A percentile compares a stretch with the other conserved stretches of the same genome.
These are phyloP conservation scores for Strombidium stylifer DNA, from an alignment of 73 alveolate species.

Conservation along the genomic window DNA sequence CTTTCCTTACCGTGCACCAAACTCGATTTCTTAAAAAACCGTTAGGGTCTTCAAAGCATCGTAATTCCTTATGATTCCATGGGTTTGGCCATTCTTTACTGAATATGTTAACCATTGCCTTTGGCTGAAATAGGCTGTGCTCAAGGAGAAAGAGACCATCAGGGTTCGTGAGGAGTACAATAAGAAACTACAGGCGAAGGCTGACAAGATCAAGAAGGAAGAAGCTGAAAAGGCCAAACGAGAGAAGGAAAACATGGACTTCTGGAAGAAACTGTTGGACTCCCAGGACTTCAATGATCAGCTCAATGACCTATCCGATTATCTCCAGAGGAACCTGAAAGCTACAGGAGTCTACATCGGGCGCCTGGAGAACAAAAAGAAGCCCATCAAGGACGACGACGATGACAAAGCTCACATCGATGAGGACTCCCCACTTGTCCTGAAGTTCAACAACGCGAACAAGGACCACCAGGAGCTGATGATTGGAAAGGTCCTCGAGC, in stretches of 20 bases:
- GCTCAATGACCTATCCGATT: conserved; percentile 52
- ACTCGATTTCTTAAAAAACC: too few relatives aligned
- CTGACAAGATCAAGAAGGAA: not conserved
- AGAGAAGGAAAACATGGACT: conserved; percentile 3
- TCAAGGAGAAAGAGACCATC: too few relatives aligned
- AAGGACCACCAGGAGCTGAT: conserved; percentile 64
- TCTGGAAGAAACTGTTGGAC: not conserved
- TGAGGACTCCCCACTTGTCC: conserved; percentile 62
- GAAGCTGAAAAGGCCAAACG: conserved; percentile 11
- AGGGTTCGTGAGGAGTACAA: too few relatives aligned
- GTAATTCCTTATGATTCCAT: too few relatives aligned
- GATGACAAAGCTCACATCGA: conserved; percentile 92
- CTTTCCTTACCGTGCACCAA: too few relatives aligned
- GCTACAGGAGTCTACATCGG: conserved; percentile 94
- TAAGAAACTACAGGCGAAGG: too few relatives aligned
- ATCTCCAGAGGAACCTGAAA: conserved; percentile 57
- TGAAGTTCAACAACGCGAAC: conserved; percentile 80
- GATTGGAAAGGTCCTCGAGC: conserved; percentile 55
- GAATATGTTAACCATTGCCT: not conserved
- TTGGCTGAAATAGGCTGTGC: too few relatives aligned
- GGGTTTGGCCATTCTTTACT: not conserved
- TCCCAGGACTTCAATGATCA: conserved; percentile 58
- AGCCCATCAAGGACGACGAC: conserved; percentile 71
- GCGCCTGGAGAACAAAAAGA: conserved; percentile 59
- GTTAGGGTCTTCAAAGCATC: too few relatives aligned